Evolutionary conservation across 768 basidiomycete species (phyloP).

Genomic region (Clitopilus passeckerianus): DNA sequence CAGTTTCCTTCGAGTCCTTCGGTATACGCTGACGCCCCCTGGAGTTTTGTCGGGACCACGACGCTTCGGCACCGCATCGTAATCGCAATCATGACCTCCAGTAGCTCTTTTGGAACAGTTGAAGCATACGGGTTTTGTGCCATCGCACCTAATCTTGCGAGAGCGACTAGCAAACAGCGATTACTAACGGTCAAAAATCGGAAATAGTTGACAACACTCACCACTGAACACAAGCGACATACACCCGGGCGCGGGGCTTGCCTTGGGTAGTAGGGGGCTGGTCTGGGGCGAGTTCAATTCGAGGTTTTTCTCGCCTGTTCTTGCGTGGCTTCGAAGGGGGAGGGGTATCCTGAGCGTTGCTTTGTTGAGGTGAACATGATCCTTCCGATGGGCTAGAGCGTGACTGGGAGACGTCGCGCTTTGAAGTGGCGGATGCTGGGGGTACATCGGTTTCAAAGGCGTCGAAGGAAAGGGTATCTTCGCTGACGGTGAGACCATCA

Average conservation of each 20-base stretch:
- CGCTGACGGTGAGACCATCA: not conserved
- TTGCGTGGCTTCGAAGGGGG: conserved; percentile 27
- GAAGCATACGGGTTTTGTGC: conserved; percentile 70
- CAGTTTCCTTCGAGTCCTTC: conserved; percentile 32
- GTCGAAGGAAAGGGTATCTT: not conserved
- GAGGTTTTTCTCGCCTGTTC: conserved; percentile 48
- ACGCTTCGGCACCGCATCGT: conserved; percentile 70
- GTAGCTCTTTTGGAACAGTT: conserved; percentile 58
- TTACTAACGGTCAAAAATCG: conserved; percentile 6
- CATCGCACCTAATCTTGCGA: conserved; percentile 81
- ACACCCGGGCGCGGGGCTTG: conserved; percentile 70
- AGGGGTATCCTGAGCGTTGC: not conserved
- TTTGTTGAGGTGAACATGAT: not conserved
- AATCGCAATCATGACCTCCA: conserved; percentile 47
- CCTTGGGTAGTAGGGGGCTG: conserved; percentile 82
- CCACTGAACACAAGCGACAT: conserved; percentile 79
- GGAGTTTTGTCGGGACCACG: conserved; percentile 77
- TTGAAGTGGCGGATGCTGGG: not conserved
- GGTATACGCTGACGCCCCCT: conserved; percentile 71
- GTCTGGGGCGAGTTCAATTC: conserved; percentile 65
- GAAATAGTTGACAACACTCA: conserved; percentile 21
- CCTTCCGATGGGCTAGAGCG: not conserved
- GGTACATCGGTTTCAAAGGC: not conserved
- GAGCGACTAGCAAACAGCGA: conserved; percentile 44
- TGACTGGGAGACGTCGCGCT: not conserved